phyloP scores from a whole-genome alignment of 23 red algal species.

The Gracilaria caudata region DNA sequence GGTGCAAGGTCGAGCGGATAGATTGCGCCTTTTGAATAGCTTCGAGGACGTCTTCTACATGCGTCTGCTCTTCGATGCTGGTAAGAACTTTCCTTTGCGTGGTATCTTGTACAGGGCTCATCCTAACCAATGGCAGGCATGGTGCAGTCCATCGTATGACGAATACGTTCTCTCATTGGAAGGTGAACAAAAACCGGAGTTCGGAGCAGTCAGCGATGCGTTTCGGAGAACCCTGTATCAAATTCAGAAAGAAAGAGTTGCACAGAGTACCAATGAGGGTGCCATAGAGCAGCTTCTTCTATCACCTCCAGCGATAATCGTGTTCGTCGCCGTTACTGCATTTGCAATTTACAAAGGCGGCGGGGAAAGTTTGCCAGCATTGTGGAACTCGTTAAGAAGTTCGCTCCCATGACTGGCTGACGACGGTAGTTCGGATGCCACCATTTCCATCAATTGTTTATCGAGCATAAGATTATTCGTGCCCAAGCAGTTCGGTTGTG shows the following conservation, averaged over 20 bases:
- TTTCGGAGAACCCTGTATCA: background rate
- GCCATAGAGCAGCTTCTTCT: slow-evolving; percentile 3
- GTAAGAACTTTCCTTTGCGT: slow-evolving; percentile 58
- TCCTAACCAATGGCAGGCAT: slow-evolving; percentile 55
- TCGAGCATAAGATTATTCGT: no score
- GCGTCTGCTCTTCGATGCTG: slow-evolving; percentile 74
- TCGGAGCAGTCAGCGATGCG: background rate
- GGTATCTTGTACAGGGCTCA: slow-evolving; percentile 29
- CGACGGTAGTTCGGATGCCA: background rate
- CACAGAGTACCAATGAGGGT: background rate
- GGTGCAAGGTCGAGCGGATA: slow-evolving; percentile 66
- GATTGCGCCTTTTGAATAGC: slow-evolving; percentile 57
- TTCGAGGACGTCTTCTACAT: slow-evolving; percentile 68
- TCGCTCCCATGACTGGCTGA: background rate
- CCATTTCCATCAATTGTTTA: no score
- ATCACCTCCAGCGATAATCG: background rate
- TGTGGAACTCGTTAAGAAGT: background rate
- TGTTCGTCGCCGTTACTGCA: background rate
- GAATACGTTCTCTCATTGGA: background rate
- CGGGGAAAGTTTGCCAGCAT: background rate
- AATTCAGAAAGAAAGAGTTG: background rate
- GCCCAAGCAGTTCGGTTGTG: no score
- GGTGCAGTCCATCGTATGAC: slow-evolving; percentile 15
- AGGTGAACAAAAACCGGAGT: background rate
- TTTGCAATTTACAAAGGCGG: background rate